These are phyloP conservation scores for Adansonia gregorii DNA, from an alignment of 441 rosid species.

Conservation along the genomic window DNA sequence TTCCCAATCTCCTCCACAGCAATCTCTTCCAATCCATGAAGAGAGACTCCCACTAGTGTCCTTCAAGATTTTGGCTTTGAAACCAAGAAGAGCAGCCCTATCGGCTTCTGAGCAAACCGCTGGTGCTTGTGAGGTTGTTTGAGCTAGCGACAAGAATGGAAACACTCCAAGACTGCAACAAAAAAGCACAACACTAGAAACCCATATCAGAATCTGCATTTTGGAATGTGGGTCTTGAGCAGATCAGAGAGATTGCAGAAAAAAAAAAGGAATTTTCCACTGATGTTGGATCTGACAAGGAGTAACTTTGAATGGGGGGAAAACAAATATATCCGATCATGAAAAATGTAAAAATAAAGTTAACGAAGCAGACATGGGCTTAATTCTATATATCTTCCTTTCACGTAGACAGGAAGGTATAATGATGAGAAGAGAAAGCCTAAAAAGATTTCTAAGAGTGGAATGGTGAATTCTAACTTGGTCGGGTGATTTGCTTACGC, in stretches of 20 bases:
- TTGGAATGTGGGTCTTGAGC: constrained; percentile 49
- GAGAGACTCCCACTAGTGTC: constrained; percentile 72
- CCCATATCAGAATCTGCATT: constrained; percentile 68
- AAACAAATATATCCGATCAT: constrained; percentile 12
- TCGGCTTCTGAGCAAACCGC: constrained; percentile 64
- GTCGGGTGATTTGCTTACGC: constrained; percentile 34
- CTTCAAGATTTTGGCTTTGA: constrained; percentile 68
- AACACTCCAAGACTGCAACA: constrained; percentile 39
- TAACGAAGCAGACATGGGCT: constrained; percentile 33
- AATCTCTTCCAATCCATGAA: constrained; percentile 75
- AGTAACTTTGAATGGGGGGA: constrained; percentile 33
- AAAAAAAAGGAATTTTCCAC: constrained; percentile 21
- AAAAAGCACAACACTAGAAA: constrained; percentile 51
- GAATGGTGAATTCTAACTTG: not conserved
- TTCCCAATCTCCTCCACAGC: constrained; percentile 89
- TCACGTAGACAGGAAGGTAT: constrained; percentile 74
- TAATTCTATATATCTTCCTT: constrained; percentile 32
- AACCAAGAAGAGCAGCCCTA: constrained; percentile 67
- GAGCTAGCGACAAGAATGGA: constrained; percentile 34
- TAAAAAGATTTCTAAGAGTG: constrained; percentile 14
- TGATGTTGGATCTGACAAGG: constrained; percentile 42
- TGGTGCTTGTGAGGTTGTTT: no score
- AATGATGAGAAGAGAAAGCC: constrained; percentile 15
- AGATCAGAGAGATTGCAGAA: constrained; percentile 32
- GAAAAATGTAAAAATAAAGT: constrained; percentile 36